Evolutionary conservation across 2,329 filamentous ascomycete species (phyloP).

Genomic region (Pseudogymnoascus sp.): DNA sequence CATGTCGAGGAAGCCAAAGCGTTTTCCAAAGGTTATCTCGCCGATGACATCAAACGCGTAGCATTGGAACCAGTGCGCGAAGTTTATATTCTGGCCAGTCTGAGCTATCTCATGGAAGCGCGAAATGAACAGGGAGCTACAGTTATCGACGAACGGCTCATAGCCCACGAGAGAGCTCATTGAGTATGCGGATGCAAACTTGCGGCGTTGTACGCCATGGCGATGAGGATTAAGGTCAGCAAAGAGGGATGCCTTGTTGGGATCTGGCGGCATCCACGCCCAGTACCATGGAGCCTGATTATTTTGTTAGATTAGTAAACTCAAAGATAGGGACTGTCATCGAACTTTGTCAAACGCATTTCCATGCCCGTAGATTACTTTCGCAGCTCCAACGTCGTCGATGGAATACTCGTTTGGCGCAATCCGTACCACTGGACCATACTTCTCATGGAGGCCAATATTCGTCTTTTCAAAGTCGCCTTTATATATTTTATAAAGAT

Average conservation of each 20-base stretch:
- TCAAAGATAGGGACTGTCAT: not conserved
- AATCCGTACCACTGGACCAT: slow-evolving; percentile 31
- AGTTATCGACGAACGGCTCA: slow-evolving; percentile 41
- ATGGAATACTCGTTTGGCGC: slow-evolving; percentile 37
- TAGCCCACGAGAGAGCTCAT: slow-evolving; percentile 41
- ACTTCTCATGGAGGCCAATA: slow-evolving; percentile 33
- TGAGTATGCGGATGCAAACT: slow-evolving; percentile 37
- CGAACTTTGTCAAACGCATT: slow-evolving; percentile 28
- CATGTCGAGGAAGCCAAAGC: slow-evolving; percentile 29
- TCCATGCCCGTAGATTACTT: slow-evolving; percentile 34
- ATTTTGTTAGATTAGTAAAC: slow-evolving; percentile 11
- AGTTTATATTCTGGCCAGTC: slow-evolving; percentile 23
- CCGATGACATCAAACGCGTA: slow-evolving; percentile 30
- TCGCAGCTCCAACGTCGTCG: slow-evolving; percentile 32
- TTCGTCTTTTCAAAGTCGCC: slow-evolving; percentile 35
- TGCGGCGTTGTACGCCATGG: slow-evolving; percentile 32
- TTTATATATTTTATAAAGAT: slow-evolving; percentile 30
- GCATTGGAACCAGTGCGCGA: slow-evolving; percentile 34
- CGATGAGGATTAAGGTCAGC: slow-evolving; percentile 27
- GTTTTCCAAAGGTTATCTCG: slow-evolving; percentile 27
- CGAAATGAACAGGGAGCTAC: slow-evolving; percentile 32
- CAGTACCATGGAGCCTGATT: slow-evolving; percentile 25
- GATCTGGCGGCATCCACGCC: slow-evolving; percentile 20
- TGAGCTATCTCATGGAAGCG: slow-evolving; percentile 23
- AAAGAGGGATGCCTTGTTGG: slow-evolving; percentile 23